phyloP scores from a whole-genome alignment of 805 yeast species.

The Candida verbasci region DNA sequence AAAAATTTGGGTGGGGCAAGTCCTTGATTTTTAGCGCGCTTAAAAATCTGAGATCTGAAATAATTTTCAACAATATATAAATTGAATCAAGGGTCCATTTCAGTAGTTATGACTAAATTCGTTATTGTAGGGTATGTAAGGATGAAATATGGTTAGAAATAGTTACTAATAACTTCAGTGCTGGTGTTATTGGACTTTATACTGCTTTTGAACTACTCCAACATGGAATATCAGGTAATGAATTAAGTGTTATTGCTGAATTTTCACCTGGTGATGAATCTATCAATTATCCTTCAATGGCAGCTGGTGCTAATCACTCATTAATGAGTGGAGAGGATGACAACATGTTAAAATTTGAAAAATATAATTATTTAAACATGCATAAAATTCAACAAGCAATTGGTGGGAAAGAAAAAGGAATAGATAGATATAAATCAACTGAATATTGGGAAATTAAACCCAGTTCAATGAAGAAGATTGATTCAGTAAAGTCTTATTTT shows the following conservation, averaged over 20 bases:
- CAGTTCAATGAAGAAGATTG: constrained; percentile 37
- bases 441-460: constrained; percentile 58
- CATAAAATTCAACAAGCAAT: constrained; percentile 37
- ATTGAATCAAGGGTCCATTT: no score
- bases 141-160: neutral
- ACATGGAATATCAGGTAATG: constrained; percentile 31
- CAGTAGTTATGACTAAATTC: constrained; percentile 16
- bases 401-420: constrained; percentile 52
- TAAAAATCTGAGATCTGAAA: no score
- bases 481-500: constrained; percentile 45
- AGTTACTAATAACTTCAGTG: constrained; percentile 22
- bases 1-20: no score
- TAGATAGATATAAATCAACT: constrained; percentile 50
- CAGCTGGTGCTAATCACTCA: constrained; percentile 51
- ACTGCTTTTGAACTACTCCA: constrained; percentile 50
- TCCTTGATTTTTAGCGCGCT: no score
- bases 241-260: constrained; percentile 59
- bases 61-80: no score
- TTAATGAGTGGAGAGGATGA: constrained; percentile 54
- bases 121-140: constrained; percentile 28
- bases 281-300: constrained; percentile 71
- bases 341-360: constrained; percentile 44
- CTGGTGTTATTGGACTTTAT: constrained; percentile 67
- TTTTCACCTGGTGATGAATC: constrained; percentile 77
- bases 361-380: constrained; percentile 51